Conservation (phyloP, 352 stramenopile species). For the Pythium phragmitis region DNA sequence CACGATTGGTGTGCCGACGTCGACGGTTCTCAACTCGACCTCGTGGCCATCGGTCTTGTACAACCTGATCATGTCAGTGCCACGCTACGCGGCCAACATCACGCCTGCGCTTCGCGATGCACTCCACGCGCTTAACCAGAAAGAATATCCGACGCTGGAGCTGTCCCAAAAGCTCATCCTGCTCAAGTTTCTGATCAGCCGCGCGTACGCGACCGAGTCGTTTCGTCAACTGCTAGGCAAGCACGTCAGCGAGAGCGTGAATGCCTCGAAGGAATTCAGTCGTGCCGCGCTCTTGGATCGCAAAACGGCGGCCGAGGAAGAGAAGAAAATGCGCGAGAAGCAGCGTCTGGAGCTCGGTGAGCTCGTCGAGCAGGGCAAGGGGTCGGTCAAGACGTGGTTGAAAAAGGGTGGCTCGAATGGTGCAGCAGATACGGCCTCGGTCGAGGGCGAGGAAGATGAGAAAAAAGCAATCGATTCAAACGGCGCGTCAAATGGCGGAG, state of each 20-base stretch:
- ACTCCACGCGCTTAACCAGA: constrained; percentile 40
- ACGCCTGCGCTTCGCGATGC: constrained; percentile 43
- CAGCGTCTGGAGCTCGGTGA: constrained; percentile 61
- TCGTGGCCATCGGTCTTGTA: constrained; percentile 79
- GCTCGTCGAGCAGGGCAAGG: constrained; percentile 53
- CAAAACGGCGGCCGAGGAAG: constrained; percentile 69
- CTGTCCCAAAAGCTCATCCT: constrained; percentile 72
- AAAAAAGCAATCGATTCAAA: constrained; percentile 29
- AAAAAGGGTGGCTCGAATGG: constrained; percentile 40
- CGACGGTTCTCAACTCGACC: constrained; percentile 76
- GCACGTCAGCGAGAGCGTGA: constrained; percentile 53
- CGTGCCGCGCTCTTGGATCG: constrained; percentile 59
- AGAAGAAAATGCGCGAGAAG: constrained; percentile 79
- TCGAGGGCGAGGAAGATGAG: constrained; percentile 38
- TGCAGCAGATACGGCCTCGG: constrained; percentile 15
- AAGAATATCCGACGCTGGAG: constrained; percentile 52
- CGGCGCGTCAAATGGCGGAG: background rate
- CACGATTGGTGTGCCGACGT: constrained; percentile 75
- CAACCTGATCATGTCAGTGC: constrained; percentile 66
- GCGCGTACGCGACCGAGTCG: constrained; percentile 61
- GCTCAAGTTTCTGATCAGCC: constrained; percentile 66
- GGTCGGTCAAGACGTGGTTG: constrained; percentile 56
- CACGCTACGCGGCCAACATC: constrained; percentile 55
- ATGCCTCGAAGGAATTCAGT: constrained; percentile 76
- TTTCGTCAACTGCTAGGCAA: constrained; percentile 57